Evolutionary conservation across 116 monocot genomes (phyloP).

Genomic region (Zostera marina): DNA sequence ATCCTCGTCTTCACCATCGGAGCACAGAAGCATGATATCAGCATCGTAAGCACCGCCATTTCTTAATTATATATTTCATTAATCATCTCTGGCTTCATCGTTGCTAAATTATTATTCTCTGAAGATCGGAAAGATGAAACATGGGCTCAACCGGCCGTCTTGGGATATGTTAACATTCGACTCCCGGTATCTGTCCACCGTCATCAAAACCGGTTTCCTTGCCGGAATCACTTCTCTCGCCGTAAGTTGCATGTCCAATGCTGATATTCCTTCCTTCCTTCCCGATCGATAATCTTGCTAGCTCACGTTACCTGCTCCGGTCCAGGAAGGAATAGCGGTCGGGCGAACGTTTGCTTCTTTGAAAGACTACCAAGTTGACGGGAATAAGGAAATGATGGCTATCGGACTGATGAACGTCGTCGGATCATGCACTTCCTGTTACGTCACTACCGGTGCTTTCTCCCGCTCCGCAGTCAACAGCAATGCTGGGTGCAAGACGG

Average conservation of each 20-base stretch:
- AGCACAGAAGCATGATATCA: slow-evolving; percentile 59
- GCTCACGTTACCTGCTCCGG: too few species aligned
- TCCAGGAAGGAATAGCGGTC: slow-evolving; percentile 75
- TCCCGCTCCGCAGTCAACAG: slow-evolving; percentile 29
- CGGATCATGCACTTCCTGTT: slow-evolving; percentile 77
- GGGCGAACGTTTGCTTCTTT: slow-evolving; percentile 83
- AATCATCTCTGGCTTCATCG: too few species aligned
- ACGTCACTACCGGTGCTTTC: slow-evolving; percentile 72
- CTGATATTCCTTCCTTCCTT: background rate
- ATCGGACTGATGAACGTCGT: slow-evolving; percentile 84
- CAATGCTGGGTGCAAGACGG: slow-evolving; percentile 62
- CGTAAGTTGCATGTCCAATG: slow-evolving; percentile 17
- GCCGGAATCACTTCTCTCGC: slow-evolving; percentile 70
- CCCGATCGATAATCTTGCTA: too few species aligned
- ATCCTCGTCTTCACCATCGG: slow-evolving; percentile 50
- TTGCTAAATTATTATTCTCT: background rate
- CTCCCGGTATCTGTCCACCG: slow-evolving; percentile 21
- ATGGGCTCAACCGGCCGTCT: slow-evolving; percentile 65
- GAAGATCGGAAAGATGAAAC: slow-evolving; percentile 62
- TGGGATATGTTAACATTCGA: slow-evolving; percentile 64
- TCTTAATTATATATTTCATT: too few species aligned
- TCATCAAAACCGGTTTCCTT: slow-evolving; percentile 56
- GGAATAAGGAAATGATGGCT: slow-evolving; percentile 93
- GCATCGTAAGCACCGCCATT: slow-evolving; percentile 32
- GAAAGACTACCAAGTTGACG: slow-evolving; percentile 74